These are phyloP conservation scores for Haematococcus lacustris DNA, from an alignment of 139 green algal species.

Conservation along the genomic window DNA sequence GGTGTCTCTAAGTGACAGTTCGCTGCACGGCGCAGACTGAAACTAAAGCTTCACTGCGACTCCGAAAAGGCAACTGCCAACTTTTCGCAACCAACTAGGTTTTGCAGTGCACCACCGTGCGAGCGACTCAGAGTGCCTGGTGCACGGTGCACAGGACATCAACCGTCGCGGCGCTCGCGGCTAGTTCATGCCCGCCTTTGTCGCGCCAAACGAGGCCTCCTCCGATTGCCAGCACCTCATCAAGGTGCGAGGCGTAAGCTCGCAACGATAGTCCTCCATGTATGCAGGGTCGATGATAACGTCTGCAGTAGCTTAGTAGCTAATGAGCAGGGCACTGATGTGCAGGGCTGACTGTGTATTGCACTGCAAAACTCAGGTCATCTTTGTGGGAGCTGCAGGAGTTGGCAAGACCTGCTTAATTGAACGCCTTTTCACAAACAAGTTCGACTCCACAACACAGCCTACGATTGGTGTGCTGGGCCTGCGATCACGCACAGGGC, in stretches of 20 bases:
- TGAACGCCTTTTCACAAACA: conserved; percentile 12
- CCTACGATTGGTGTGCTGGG: conserved; percentile 27
- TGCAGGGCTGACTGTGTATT: too few species aligned
- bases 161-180: too few species aligned
- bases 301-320: not conserved
- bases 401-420: conserved; percentile 42
- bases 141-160: not conserved
- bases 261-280: not conserved
- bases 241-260: too few species aligned
- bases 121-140: not conserved
- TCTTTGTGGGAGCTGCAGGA: conserved; percentile 28
- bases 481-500: too few species aligned
- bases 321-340: not conserved
- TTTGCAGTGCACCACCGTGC: not conserved
- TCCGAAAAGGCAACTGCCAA: too few species aligned
- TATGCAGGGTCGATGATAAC: not conserved
- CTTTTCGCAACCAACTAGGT: not conserved
- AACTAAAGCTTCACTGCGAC: not conserved
- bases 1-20: too few species aligned
- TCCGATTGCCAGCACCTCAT: not conserved
- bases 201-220: too few species aligned
- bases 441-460: conserved; percentile 1
- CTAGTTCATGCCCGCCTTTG: too few species aligned
- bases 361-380: conserved; percentile 14
- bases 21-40: too few species aligned